Evolutionary conservation across 1,284 basidiomycete genomes (phyloP).

Genomic region (Ceratobasidium sp.): DNA sequence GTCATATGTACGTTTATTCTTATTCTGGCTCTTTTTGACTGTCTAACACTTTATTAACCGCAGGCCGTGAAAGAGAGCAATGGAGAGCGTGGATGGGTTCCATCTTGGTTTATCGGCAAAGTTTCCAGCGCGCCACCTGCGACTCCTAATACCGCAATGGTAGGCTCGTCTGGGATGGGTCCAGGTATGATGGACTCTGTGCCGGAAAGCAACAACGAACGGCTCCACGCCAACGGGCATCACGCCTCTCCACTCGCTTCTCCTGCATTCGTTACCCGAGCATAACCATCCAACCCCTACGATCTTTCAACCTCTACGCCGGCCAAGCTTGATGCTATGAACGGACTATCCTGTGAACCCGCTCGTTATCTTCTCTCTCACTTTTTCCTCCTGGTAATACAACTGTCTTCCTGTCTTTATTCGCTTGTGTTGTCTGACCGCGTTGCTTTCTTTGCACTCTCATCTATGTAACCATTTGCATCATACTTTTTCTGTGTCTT

Average conservation of each 20-base stretch:
- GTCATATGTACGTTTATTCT: slow-evolving; percentile 86
- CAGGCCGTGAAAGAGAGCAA: slow-evolving; percentile 3
- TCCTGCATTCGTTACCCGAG: too few species aligned
- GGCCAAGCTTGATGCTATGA: slow-evolving; percentile 13
- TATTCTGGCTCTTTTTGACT: too few species aligned
- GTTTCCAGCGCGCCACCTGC: neutral
- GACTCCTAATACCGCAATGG: slow-evolving; percentile 21
- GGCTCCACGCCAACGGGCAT: too few species aligned
- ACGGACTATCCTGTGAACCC: neutral
- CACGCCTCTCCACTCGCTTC: too few species aligned
- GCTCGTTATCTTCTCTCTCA: neutral
- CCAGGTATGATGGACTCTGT: neutral
- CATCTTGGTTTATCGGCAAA: neutral
- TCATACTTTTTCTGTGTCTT: slow-evolving; percentile 11
- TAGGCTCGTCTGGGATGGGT: neutral
- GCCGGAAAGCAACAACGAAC: neutral
- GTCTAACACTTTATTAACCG: too few species aligned
- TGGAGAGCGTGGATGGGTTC: neutral
- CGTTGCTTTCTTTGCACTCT: slow-evolving; percentile 3
- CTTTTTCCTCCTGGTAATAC: slow-evolving; percentile 6
- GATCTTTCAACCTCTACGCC: neutral
- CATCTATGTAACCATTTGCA: slow-evolving; percentile 34
- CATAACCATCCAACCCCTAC: neutral
- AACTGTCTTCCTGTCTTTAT: slow-evolving; percentile 8
- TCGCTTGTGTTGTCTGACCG: slow-evolving; percentile 4